Evolutionary conservation across 1,284 basidiomycete species (phyloP).

Genomic region (Cryptococcus deneoformans): DNA sequence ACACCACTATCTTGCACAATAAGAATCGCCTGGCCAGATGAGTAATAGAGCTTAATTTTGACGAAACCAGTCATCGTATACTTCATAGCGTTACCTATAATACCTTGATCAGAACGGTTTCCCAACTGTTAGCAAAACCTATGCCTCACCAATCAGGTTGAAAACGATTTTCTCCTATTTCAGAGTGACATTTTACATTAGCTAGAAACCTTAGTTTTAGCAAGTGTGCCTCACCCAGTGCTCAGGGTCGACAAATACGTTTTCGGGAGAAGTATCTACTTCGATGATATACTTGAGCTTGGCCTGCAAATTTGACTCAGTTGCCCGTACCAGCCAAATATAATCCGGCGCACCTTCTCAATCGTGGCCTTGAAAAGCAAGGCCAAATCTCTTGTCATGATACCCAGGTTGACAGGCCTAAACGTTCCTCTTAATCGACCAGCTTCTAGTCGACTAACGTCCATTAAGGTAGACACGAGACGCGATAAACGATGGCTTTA

Average conservation of each 20-base stretch:
- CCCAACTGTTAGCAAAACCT: background rate
- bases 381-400: slow-evolving; percentile 48
- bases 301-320: slow-evolving; percentile 11
- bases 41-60: slow-evolving; percentile 28
- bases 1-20: slow-evolving; percentile 49
- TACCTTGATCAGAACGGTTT: background rate
- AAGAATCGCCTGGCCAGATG: slow-evolving; percentile 24
- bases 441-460: slow-evolving; percentile 45
- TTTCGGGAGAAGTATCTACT: slow-evolving; percentile 35
- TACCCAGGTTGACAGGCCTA: slow-evolving; percentile 45
- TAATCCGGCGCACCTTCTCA: slow-evolving; percentile 15
- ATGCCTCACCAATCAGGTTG: slow-evolving; percentile 39
- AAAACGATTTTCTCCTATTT: slow-evolving; percentile 50
- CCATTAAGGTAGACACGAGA: slow-evolving; percentile 47
- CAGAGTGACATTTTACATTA: background rate
- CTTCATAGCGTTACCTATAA: slow-evolving; percentile 45
- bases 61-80: slow-evolving; percentile 41
- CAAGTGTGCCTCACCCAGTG: slow-evolving; percentile 39
- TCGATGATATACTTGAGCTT: slow-evolving; percentile 44
- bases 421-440: slow-evolving; percentile 45
- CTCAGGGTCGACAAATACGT: slow-evolving; percentile 48
- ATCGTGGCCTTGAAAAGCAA: slow-evolving; percentile 45
- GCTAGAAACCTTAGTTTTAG: background rate
- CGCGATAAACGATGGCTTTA: slow-evolving; percentile 33
- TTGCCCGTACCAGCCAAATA: no score